phyloP scores from a whole-genome alignment of 1,139 yeast genomes.

The Geotrichum histeridarum region DNA sequence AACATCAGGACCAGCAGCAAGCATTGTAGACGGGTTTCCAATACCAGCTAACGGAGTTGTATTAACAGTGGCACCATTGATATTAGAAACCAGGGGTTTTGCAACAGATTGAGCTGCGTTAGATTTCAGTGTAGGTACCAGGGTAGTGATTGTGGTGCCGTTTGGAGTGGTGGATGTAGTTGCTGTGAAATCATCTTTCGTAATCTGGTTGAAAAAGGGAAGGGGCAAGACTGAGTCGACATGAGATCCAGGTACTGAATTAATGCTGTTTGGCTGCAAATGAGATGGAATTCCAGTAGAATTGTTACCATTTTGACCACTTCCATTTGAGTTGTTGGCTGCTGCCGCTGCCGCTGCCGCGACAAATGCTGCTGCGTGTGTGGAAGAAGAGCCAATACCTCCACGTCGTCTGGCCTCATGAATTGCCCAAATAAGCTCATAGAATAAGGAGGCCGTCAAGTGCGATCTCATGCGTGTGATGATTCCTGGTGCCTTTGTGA shows the following conservation, averaged over 20 bases:
- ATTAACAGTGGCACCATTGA: slow-evolving; percentile 5
- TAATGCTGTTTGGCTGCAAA: slow-evolving; percentile 3
- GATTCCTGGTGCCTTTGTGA: slow-evolving; percentile 63
- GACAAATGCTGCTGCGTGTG: slow-evolving; percentile 18
- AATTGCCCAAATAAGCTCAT: slow-evolving; percentile 90
- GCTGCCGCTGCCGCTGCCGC: slow-evolving; percentile 20
- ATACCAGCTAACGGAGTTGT: slow-evolving; percentile 18
- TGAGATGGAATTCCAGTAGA: background rate
- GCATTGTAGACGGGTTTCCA: slow-evolving; percentile 19
- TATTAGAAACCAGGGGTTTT: background rate
- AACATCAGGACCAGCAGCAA: slow-evolving; percentile 19
- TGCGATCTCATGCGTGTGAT: slow-evolving; percentile 88
- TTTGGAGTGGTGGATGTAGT: slow-evolving; percentile 84
- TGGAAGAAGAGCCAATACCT: slow-evolving; percentile 27
- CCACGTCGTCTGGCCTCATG: slow-evolving; percentile 83
- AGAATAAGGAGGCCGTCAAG: slow-evolving; percentile 82
- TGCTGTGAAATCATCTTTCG: slow-evolving; percentile 85
- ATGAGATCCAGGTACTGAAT: slow-evolving; percentile 18
- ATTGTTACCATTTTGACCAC: background rate
- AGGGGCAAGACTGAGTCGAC: slow-evolving; percentile 48
- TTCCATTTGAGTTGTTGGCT: background rate
- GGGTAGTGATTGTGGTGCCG: slow-evolving; percentile 84
- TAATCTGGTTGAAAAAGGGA: slow-evolving; percentile 89
- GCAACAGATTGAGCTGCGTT: slow-evolving; percentile 25
- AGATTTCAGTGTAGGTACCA: slow-evolving; percentile 60